Evolutionary conservation across 202 grass and related monocot species (phyloP).

Genomic region (Carex arenaria): DNA sequence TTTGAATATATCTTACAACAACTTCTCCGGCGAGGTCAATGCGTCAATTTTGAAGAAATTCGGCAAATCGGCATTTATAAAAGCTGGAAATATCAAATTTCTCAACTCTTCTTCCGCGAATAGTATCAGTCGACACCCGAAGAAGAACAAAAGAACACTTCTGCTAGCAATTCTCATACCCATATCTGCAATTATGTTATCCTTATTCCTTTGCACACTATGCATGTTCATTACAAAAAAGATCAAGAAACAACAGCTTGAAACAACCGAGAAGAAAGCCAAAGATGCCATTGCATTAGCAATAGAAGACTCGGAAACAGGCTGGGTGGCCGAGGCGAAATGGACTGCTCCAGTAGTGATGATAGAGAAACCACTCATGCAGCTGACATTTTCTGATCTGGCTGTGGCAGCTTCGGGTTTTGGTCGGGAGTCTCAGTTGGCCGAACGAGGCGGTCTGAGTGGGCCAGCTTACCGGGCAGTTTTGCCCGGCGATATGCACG

Average conservation of each 20-base stretch:
- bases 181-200: constrained; percentile 2
- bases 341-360: constrained; percentile 66
- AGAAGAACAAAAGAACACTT: neutral
- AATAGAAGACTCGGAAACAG: constrained; percentile 37
- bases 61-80: constrained; percentile 50
- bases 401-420: constrained; percentile 68
- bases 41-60: constrained; percentile 40
- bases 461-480: constrained; percentile 84
- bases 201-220: neutral
- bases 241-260: constrained; percentile 26
- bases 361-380: constrained; percentile 82
- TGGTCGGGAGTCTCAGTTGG: constrained; percentile 78
- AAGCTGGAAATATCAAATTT: constrained; percentile 42
- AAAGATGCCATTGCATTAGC: constrained; percentile 16
- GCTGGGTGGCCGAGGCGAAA: constrained; percentile 34
- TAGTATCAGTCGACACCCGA: neutral
- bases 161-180: constrained; percentile 13
- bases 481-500: constrained; percentile 62
- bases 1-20: constrained; percentile 76
- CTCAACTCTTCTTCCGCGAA: neutral
- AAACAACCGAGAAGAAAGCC: constrained; percentile 7
- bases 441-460: constrained; percentile 53
- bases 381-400: constrained; percentile 67
- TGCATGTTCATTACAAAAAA: constrained; percentile 21
- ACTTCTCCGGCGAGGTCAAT: constrained; percentile 47